Evolutionary conservation across 177 flowering plant genomes (phyloP).

Genomic region (Vitis hybrid): DNA sequence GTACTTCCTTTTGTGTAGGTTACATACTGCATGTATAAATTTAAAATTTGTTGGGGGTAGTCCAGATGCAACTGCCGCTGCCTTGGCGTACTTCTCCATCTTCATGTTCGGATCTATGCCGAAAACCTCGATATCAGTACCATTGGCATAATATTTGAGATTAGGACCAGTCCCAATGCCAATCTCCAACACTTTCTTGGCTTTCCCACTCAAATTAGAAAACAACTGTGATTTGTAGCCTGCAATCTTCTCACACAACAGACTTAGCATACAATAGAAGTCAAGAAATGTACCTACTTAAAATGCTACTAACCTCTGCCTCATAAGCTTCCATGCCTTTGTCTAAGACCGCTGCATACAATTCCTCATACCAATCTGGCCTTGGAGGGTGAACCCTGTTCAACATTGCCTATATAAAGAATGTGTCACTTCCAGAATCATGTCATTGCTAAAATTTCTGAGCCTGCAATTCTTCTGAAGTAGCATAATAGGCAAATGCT

Average conservation of each 20-base stretch:
- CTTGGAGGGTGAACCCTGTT: slow-evolving; percentile 68
- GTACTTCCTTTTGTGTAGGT: too few species aligned
- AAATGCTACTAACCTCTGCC: slow-evolving; percentile 52
- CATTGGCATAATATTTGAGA: slow-evolving; percentile 68
- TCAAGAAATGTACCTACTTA: not conserved
- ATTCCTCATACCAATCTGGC: slow-evolving; percentile 85
- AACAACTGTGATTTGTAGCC: slow-evolving; percentile 72
- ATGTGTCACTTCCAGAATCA: not conserved
- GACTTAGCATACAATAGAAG: not conserved
- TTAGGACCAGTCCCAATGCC: slow-evolving; percentile 95
- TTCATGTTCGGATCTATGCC: slow-evolving; percentile 83
- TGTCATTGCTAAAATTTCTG: not conserved
- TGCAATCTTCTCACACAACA: slow-evolving; percentile 53
- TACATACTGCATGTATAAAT: slow-evolving; percentile 67
- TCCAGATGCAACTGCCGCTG: slow-evolving; percentile 66
- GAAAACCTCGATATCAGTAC: slow-evolving; percentile 43
- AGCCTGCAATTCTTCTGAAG: not conserved
- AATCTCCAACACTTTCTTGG: slow-evolving; percentile 68
- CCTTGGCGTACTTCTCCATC: slow-evolving; percentile 83
- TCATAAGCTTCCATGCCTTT: slow-evolving; percentile 59
- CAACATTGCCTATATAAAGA: slow-evolving; percentile 42
- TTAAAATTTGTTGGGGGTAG: slow-evolving; percentile 46
- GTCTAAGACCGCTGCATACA: slow-evolving; percentile 56
- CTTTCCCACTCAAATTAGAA: slow-evolving; percentile 53
- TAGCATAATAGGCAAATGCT: not conserved